phyloP scores from a whole-genome alignment of 1,139 yeast genomes.

The Saccharomyces pastorianus region DNA sequence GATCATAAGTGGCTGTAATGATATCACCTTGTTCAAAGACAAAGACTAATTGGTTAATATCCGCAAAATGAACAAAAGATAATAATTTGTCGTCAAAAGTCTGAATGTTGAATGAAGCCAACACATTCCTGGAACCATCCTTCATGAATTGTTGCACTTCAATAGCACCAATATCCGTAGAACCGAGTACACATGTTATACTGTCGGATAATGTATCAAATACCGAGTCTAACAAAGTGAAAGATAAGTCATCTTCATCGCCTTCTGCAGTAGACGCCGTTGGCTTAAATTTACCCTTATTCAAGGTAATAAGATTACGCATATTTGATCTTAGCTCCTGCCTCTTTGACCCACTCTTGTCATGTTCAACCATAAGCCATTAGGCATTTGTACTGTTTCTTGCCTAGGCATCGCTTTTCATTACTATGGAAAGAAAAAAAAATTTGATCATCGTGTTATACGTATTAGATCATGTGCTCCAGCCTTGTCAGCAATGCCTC shows the following conservation, averaged over 20 bases:
- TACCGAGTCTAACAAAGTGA: constrained; percentile 38
- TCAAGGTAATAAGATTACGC: constrained; percentile 53
- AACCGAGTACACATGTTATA: constrained; percentile 58
- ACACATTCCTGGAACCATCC: constrained; percentile 43
- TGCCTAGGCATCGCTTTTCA: constrained; percentile 6
- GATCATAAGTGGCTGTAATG: constrained; percentile 56
- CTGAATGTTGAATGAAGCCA: constrained; percentile 50
- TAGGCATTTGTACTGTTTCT: neutral
- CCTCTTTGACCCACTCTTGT: neutral
- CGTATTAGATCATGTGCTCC: neutral
- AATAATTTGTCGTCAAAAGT: constrained; percentile 34
- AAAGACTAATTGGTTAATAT: constrained; percentile 51
- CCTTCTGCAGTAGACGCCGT: constrained; percentile 45
- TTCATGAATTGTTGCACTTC: constrained; percentile 57
- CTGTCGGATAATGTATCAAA: constrained; percentile 73
- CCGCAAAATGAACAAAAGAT: constrained; percentile 59
- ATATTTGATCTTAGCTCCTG: constrained; percentile 25
- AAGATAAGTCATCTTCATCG: constrained; percentile 32
- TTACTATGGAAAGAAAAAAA: constrained; percentile 1
- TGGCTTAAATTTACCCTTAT: constrained; percentile 47
- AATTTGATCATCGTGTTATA: constrained; percentile 3
- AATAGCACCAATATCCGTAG: constrained; percentile 48
- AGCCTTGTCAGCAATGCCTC: neutral
- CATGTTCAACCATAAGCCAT: neutral
- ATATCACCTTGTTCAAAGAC: constrained; percentile 63